Conservation (phyloP, 2,329 filamentous ascomycete genomes). For the Aspergillus sp. region DNA sequence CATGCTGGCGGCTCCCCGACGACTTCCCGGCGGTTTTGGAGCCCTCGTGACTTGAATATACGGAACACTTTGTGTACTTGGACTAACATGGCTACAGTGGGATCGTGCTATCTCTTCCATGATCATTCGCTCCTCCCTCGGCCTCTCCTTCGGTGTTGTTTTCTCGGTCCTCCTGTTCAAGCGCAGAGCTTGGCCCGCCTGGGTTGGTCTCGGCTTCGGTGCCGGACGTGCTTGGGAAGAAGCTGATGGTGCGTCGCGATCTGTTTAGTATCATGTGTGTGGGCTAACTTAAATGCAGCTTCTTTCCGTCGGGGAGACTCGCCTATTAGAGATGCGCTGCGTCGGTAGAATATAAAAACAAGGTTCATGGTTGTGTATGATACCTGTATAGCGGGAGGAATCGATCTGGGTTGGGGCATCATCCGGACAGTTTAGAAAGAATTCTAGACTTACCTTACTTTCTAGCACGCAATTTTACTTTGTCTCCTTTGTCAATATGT, state of each 20-base stretch:
- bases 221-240: slow-evolving; percentile 97
- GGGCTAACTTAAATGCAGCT: slow-evolving; percentile 24
- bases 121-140: slow-evolving; percentile 93
- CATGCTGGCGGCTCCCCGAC: too few relatives aligned
- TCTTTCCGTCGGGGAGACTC: slow-evolving; percentile 46
- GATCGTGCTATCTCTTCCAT: slow-evolving; percentile 97
- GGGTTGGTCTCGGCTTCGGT: slow-evolving; percentile 89
- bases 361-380: slow-evolving; percentile 31
- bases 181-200: slow-evolving; percentile 96
- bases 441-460: slow-evolving; percentile 15
- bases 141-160: slow-evolving; percentile 94
- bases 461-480: slow-evolving; percentile 19
- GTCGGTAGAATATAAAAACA: slow-evolving; percentile 27
- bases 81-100: slow-evolving; percentile 63
- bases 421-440: slow-evolving; percentile 18
- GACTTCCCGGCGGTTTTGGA: not conserved
- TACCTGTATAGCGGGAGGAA: slow-evolving; percentile 36
- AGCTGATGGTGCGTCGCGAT: slow-evolving; percentile 71
- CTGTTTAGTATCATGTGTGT: not conserved
- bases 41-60: not conserved
- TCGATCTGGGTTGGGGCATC: slow-evolving; percentile 12
- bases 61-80: not conserved
- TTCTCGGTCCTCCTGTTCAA: slow-evolving; percentile 99
- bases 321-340: slow-evolving; percentile 38
- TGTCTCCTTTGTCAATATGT: slow-evolving; percentile 1